phyloP scores from a whole-genome alignment of 225 moss, liverwort and hornwort genomes.

The Lunularia cruciata region DNA sequence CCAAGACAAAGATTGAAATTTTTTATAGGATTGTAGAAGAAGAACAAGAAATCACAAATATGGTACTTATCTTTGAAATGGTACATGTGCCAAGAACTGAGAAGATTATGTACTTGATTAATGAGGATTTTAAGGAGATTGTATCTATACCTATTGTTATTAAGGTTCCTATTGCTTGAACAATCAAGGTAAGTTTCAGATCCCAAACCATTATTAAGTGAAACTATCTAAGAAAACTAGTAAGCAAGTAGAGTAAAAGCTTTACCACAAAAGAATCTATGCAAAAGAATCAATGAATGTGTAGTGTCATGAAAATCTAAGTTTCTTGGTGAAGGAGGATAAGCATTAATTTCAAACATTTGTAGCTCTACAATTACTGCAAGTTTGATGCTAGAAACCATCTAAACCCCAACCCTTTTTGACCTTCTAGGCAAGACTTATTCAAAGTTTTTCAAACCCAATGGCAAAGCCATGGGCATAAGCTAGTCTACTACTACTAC shows the following conservation, averaged over 20 bases:
- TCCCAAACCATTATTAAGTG: too few species aligned
- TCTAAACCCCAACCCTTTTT: constrained; percentile 53
- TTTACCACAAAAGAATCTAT: too few species aligned
- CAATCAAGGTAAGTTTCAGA: constrained; percentile 54
- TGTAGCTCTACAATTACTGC: constrained; percentile 46
- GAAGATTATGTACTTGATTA: constrained; percentile 53
- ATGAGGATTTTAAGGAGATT: constrained; percentile 52
- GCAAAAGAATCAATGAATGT: too few species aligned
- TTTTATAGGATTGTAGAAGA: constrained; percentile 53
- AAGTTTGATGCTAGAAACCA: constrained; percentile 60
- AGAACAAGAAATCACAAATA: constrained; percentile 52
- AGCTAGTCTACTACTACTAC: too few species aligned
- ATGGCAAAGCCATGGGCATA: too few species aligned
- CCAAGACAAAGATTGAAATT: constrained; percentile 40
- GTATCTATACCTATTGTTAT: constrained; percentile 53
- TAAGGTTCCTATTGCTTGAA: constrained; percentile 53
- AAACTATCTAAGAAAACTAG: too few species aligned
- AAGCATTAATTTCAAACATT: too few species aligned
- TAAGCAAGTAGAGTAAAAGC: too few species aligned
- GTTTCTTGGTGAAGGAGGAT: too few species aligned
- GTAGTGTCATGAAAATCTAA: too few species aligned
- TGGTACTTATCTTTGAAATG: constrained; percentile 56
- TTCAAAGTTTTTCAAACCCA: too few species aligned
- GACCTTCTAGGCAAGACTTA: constrained; percentile 47
- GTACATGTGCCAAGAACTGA: constrained; percentile 51